Evolutionary conservation across 768 basidiomycete species (phyloP).

Genomic region (Lentinula edodes): DNA sequence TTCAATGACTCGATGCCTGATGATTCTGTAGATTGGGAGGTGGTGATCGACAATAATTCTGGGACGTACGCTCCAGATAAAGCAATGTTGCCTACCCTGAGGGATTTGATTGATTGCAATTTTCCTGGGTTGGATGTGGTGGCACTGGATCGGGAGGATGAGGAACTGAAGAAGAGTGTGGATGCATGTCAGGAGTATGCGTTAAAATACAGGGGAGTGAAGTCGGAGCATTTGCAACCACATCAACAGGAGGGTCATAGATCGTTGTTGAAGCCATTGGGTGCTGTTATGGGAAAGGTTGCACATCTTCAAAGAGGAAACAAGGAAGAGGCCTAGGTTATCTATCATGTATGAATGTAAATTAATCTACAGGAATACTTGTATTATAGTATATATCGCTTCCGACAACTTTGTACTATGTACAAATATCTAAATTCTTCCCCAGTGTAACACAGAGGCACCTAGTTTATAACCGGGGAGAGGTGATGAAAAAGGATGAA

Average conservation of each 20-base stretch:
- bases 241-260: slow-evolving; percentile 50
- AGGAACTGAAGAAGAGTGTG: slow-evolving; percentile 48
- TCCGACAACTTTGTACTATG: too few species aligned
- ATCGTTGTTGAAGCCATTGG: slow-evolving; percentile 34
- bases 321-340: not conserved
- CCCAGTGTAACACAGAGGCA: too few species aligned
- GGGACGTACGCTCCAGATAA: slow-evolving; percentile 81
- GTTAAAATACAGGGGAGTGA: slow-evolving; percentile 51
- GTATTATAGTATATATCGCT: too few species aligned
- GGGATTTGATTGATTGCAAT: slow-evolving; percentile 64
- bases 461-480: too few species aligned
- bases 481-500: too few species aligned
- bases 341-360: too few species aligned
- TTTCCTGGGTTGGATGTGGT: slow-evolving; percentile 59
- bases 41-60: slow-evolving; percentile 82
- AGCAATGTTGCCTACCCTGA: slow-evolving; percentile 52
- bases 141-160: slow-evolving; percentile 52
- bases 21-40: slow-evolving; percentile 63
- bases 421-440: too few species aligned
- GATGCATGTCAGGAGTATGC: slow-evolving; percentile 69
- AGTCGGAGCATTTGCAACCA: slow-evolving; percentile 58
- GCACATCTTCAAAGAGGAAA: not conserved
- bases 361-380: not conserved
- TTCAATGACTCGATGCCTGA: slow-evolving; percentile 55
- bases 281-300: not conserved